Conservation (phyloP, 176 grass and related monocot genomes). For the Secale cereale region DNA sequence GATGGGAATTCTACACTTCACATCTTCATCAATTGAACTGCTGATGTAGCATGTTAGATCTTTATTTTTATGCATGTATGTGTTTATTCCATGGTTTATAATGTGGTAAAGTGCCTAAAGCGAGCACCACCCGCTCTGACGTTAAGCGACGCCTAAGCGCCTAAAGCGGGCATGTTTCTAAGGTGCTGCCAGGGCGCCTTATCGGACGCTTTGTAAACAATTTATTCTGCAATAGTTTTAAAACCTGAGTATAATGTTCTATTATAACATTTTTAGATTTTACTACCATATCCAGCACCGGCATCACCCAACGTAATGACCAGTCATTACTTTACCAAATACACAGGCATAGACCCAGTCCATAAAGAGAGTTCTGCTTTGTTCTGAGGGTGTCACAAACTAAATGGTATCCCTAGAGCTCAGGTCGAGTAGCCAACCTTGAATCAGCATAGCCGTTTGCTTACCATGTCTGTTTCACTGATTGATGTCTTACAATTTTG, state of each 20-base stretch:
- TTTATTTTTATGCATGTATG: neutral
- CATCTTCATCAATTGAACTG: conserved; percentile 19
- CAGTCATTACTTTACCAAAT: neutral
- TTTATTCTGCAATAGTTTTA: conserved; percentile 7
- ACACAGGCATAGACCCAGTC: neutral
- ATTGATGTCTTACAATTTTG: conserved; percentile 10
- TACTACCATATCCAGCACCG: neutral
- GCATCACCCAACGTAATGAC: neutral
- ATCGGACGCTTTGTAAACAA: no score
- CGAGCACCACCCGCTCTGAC: no score
- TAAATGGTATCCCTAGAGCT: neutral
- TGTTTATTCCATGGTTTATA: neutral
- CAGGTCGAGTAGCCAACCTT: neutral
- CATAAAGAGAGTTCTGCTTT: conserved; percentile 5
- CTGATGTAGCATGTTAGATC: conserved; percentile 21
- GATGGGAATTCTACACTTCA: neutral
- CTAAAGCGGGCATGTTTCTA: no score
- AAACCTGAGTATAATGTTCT: neutral
- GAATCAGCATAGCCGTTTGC: neutral
- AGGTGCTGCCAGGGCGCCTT: no score
- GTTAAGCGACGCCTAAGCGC: no score
- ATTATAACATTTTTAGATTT: neutral
- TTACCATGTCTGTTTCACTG: neutral
- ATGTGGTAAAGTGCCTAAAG: no score
- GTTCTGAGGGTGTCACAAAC: neutral